phyloP scores from a whole-genome alignment of 371 early-diverging fungal species.

The Syncephalastrum monosporum region DNA sequence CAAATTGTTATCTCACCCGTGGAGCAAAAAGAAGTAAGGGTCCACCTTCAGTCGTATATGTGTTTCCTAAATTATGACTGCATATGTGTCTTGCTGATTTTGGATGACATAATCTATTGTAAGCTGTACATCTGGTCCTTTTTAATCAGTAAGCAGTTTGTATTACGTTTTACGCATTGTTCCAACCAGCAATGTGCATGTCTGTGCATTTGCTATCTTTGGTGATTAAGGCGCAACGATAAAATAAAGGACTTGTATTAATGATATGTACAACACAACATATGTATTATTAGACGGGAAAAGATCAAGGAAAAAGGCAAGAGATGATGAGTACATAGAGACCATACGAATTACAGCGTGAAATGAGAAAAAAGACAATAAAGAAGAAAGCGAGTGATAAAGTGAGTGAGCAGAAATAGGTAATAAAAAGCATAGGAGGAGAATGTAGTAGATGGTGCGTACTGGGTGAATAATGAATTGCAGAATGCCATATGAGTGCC shows the following conservation, averaged over 20 bases:
- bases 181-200: background rate
- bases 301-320: background rate
- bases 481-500: constrained; percentile 1
- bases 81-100: no score
- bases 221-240: background rate
- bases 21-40: no score
- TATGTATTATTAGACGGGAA: no score
- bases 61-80: no score
- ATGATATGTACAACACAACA: constrained; percentile 2
- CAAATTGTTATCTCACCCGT: no score
- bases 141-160: no score
- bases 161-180: no score
- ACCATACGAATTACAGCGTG: constrained; percentile 6
- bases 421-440: constrained; percentile 1
- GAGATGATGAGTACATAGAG: constrained; percentile 2
- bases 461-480: background rate
- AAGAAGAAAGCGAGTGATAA: constrained; percentile 4
- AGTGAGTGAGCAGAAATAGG: constrained; percentile 6
- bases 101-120: no score
- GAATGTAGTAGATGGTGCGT: background rate
- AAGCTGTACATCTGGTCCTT: no score
- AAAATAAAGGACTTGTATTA: background rate
- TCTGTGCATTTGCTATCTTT: constrained; percentile 11
- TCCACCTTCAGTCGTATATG: no score
- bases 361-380: constrained; percentile 1